Percentiles rank a stretch among this genome's conserved stretches.
Conservation (phyloP, 2,329 filamentous ascomycete species). For the Alternaria tenuissima region DNA sequence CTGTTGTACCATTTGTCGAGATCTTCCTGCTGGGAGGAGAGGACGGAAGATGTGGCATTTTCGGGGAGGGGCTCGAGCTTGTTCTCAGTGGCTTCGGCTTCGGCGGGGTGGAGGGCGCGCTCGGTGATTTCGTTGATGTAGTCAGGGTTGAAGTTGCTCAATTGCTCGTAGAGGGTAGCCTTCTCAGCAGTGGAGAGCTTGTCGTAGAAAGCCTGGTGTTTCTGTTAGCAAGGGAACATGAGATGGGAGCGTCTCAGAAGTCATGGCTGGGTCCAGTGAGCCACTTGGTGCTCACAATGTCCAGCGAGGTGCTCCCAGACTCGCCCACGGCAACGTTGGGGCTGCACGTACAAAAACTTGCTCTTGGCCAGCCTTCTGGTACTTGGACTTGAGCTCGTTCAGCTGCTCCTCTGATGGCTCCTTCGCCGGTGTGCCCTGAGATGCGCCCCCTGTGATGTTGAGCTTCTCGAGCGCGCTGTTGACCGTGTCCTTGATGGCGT, state of each 20-base stretch:
- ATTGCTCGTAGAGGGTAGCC: conserved; percentile 79
- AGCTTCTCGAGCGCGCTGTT: conserved; percentile 55
- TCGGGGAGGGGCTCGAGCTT: conserved; percentile 87
- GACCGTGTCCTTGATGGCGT: conserved; percentile 53
- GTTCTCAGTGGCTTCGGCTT: conserved; percentile 61
- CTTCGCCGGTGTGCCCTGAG: conserved; percentile 48
- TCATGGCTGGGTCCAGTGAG: background rate
- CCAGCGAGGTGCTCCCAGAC: conserved; percentile 8
- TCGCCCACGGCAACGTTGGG: background rate
- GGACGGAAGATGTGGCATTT: conserved; percentile 84
- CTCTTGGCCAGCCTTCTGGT: conserved; percentile 76
- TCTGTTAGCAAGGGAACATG: background rate
- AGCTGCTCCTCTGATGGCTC: conserved; percentile 72
- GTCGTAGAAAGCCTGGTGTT: conserved; percentile 73
- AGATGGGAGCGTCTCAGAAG: background rate
- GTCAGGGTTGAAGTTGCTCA: conserved; percentile 80
- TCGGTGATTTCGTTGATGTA: conserved; percentile 89
- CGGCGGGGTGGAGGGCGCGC: conserved; percentile 79
- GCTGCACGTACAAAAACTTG: conserved; percentile 70
- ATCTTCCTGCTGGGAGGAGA: conserved; percentile 83
- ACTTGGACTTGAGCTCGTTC: conserved; percentile 73
- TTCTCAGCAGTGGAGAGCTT: conserved; percentile 77
- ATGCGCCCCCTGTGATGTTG: conserved; percentile 47
- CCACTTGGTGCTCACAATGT: conserved; percentile 1
- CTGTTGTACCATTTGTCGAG: conserved; percentile 83